phyloP scores from a whole-genome alignment of 1,284 basidiomycete genomes.

The Phlebopus sp. region DNA sequence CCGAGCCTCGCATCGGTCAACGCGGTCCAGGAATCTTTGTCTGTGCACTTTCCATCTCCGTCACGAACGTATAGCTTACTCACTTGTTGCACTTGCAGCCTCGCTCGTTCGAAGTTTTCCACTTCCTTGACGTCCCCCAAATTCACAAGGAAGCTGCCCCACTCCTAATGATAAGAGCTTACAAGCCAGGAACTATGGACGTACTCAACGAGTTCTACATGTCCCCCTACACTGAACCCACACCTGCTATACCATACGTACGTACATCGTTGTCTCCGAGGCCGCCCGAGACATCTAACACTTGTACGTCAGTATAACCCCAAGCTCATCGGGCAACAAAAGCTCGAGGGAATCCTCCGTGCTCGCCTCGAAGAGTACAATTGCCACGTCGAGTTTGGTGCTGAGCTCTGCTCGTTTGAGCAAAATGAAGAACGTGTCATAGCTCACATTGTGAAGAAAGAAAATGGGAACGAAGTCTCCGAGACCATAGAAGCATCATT shows the following conservation, averaged over 20 bases:
- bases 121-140: slow-evolving; percentile 25
- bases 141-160: slow-evolving; percentile 8
- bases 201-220: slow-evolving; percentile 10
- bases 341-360: slow-evolving; percentile 32
- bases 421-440: slow-evolving; percentile 26
- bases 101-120: slow-evolving; percentile 32
- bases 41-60: not conserved
- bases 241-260: slow-evolving; percentile 28
- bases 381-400: slow-evolving; percentile 30
- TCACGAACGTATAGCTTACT: not conserved
- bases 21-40: slow-evolving; percentile 32
- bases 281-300: not conserved
- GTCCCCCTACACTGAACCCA: slow-evolving; percentile 14
- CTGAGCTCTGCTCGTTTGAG: slow-evolving; percentile 32
- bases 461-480: slow-evolving; percentile 10
- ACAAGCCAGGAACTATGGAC: slow-evolving; percentile 21
- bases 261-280: not conserved
- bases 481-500: slow-evolving; percentile 27
- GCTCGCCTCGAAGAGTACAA: slow-evolving; percentile 27
- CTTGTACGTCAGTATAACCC: slow-evolving; percentile 9
- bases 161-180: slow-evolving; percentile 7
- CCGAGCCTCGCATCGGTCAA: slow-evolving; percentile 19
- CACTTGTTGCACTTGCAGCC: slow-evolving; percentile 17
- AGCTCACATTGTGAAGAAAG: slow-evolving; percentile 23
- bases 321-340: slow-evolving; percentile 32